phyloP scores from a whole-genome alignment of 2,329 filamentous ascomycete species.

The Ascochyta pisi region DNA sequence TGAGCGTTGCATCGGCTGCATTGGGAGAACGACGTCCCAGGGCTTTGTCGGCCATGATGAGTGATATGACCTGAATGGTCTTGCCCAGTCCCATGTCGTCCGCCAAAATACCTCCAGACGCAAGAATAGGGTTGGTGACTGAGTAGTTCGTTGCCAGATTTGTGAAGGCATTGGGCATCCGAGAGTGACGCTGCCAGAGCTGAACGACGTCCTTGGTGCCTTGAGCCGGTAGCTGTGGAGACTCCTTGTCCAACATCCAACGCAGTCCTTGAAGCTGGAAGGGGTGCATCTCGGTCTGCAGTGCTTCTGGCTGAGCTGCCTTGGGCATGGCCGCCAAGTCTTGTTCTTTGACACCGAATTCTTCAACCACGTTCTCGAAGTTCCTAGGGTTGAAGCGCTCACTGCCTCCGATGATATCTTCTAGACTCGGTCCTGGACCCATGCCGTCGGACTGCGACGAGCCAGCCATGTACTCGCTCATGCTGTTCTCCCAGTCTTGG shows the following conservation, averaged over 20 bases:
- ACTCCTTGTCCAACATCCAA: slow-evolving; percentile 82
- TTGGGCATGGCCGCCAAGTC: slow-evolving; percentile 74
- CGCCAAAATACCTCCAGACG: slow-evolving; percentile 83
- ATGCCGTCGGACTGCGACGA: slow-evolving; percentile 34
- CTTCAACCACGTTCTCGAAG: slow-evolving; percentile 70
- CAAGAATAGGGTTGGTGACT: slow-evolving; percentile 66
- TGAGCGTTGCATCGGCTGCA: slow-evolving; percentile 68
- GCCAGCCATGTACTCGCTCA: slow-evolving; percentile 36
- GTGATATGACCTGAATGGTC: slow-evolving; percentile 82
- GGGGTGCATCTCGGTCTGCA: slow-evolving; percentile 74
- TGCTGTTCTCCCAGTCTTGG: slow-evolving; percentile 39
- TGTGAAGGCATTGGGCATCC: slow-evolving; percentile 57
- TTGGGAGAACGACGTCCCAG: slow-evolving; percentile 28
- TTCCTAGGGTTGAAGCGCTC: slow-evolving; percentile 72
- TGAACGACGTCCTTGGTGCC: slow-evolving; percentile 71
- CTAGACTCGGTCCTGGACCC: slow-evolving; percentile 58
- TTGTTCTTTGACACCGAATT: slow-evolving; percentile 74
- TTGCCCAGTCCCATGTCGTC: slow-evolving; percentile 95
- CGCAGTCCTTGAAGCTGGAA: slow-evolving; percentile 80
- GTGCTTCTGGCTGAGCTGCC: slow-evolving; percentile 69
- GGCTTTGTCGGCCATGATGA: slow-evolving; percentile 69
- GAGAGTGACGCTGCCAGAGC: slow-evolving; percentile 70
- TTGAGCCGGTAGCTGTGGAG: slow-evolving; percentile 66
- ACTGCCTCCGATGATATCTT: slow-evolving; percentile 70
- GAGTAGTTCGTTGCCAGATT: slow-evolving; percentile 77